Evolutionary conservation across 1,139 yeast species (phyloP).

Genomic region (Geotrichum cucujoidarum): DNA sequence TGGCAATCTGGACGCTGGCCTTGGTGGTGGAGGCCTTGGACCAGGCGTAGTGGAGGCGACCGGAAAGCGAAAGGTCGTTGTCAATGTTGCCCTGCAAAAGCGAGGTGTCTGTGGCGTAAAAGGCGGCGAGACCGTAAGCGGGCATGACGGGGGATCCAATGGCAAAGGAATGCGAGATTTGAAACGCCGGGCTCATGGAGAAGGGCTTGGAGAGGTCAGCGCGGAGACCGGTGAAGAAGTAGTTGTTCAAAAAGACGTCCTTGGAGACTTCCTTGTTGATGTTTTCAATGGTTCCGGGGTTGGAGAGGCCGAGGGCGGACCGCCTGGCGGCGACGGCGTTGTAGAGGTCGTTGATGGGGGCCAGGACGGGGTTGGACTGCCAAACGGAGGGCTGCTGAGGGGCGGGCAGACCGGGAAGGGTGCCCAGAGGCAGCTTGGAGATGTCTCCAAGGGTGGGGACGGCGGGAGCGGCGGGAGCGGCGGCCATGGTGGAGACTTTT

Average conservation of each 20-base stretch:
- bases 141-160: constrained; percentile 85
- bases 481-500: neutral
- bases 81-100: constrained; percentile 91
- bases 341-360: constrained; percentile 74
- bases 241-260: constrained; percentile 86
- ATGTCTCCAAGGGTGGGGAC: constrained; percentile 30
- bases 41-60: constrained; percentile 93
- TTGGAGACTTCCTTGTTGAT: constrained; percentile 87
- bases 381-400: constrained; percentile 43
- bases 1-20: constrained; percentile 81
- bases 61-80: constrained; percentile 78
- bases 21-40: constrained; percentile 72
- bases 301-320: constrained; percentile 69
- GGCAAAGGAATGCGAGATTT: constrained; percentile 90
- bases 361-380: constrained; percentile 82
- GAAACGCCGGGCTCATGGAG: constrained; percentile 90
- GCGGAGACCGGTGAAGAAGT: constrained; percentile 91
- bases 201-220: constrained; percentile 95
- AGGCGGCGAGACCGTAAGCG: constrained; percentile 85
- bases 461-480: constrained; percentile 18
- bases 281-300: constrained; percentile 95
- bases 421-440: constrained; percentile 21
- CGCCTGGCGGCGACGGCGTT: constrained; percentile 70
- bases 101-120: constrained; percentile 80
- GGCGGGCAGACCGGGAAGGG: constrained; percentile 22